Percentiles rank a stretch among this genome's conserved stretches.
These are phyloP conservation scores for Blastobotrys aristatus DNA, from an alignment of 1,139 yeast genomes.

Conservation along the genomic window DNA sequence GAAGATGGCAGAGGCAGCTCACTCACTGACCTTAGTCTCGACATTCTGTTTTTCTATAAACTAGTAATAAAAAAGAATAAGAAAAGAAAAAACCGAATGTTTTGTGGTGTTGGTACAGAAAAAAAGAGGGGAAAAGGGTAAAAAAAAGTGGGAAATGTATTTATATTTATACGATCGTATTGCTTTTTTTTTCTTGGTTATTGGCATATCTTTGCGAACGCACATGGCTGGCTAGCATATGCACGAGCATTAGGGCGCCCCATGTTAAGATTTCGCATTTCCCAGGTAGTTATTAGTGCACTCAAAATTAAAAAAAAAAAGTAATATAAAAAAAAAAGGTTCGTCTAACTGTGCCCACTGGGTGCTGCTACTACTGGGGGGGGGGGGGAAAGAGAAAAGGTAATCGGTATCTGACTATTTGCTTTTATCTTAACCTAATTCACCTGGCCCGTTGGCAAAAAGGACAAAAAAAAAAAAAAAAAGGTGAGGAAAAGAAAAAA, in stretches of 20 bases:
- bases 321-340: too few species aligned
- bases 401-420: background rate
- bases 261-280: too few species aligned
- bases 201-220: background rate
- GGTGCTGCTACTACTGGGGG: too few species aligned
- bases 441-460: too few species aligned
- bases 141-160: background rate
- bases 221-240: background rate
- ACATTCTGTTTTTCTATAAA: background rate
- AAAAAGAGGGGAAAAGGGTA: background rate
- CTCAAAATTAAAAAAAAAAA: too few species aligned
- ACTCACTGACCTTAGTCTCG: conserved; percentile 1
- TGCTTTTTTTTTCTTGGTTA: background rate
- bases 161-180: background rate
- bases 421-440: too few species aligned
- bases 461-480: too few species aligned
- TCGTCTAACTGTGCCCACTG: too few species aligned
- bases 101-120: background rate
- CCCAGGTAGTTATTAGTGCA: too few species aligned
- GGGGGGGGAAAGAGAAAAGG: background rate
- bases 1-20: conserved; percentile 2
- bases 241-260: too few species aligned
- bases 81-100: too few species aligned
- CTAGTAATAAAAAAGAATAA: too few species aligned
- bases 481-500: background rate